Evolutionary conservation across 306 rosid genomes (phyloP).

Genomic region (Fragaria ananassa): DNA sequence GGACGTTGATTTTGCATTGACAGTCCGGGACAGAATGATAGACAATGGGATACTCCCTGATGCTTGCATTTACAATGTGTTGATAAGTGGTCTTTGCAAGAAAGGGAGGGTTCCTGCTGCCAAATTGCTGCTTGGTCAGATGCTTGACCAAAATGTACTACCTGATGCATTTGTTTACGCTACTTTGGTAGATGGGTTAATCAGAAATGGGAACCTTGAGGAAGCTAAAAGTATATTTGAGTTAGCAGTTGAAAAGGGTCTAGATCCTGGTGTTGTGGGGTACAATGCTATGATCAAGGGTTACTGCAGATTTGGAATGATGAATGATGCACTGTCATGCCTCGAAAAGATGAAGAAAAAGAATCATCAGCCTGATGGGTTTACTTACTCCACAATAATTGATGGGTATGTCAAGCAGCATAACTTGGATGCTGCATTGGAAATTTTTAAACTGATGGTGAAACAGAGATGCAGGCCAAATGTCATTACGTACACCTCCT

Average conservation of each 20-base stretch:
- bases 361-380: slow-evolving; percentile 55
- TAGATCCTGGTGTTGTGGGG: slow-evolving; percentile 62
- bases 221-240: slow-evolving; percentile 60
- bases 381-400: slow-evolving; percentile 71
- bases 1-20: slow-evolving; percentile 60
- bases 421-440: slow-evolving; percentile 53
- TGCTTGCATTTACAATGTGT: slow-evolving; percentile 74
- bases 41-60: slow-evolving; percentile 68
- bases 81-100: slow-evolving; percentile 77
- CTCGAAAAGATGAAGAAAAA: slow-evolving; percentile 44
- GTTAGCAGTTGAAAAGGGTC: slow-evolving; percentile 39
- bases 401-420: slow-evolving; percentile 72
- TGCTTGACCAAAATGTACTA: slow-evolving; percentile 63
- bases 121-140: slow-evolving; percentile 58
- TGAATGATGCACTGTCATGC: slow-evolving; percentile 59
- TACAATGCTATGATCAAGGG: slow-evolving; percentile 87
- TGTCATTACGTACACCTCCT: slow-evolving; percentile 68
- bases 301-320: slow-evolving; percentile 67
- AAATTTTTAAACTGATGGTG: slow-evolving; percentile 61
- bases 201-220: slow-evolving; percentile 49
- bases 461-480: slow-evolving; percentile 63
- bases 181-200: slow-evolving; percentile 69
- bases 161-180: slow-evolving; percentile 73
- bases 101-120: slow-evolving; percentile 68
- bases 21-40: slow-evolving; percentile 60